Base-by-base conservation (phyloP, 75 land plant species). In the Picea sitchensis region DNA sequence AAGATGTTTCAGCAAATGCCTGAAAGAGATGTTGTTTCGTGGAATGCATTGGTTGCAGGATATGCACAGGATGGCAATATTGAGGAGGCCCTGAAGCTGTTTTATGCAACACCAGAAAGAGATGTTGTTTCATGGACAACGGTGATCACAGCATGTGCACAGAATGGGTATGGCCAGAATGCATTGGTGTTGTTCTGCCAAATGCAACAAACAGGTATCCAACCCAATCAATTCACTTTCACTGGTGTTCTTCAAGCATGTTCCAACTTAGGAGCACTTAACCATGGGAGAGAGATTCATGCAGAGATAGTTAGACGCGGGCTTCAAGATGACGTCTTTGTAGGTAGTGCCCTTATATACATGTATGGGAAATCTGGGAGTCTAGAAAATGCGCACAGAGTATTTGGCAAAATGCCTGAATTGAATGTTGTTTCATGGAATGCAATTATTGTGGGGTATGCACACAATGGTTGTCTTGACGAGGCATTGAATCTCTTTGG, bases 361-460 rank as follows among this genome's bases (percentile, higher is more conserved):
- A 68, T 85, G 84, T 91, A 91, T 64, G 93, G 83, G 0, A 87
- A 87, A 68, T 91, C 88, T 77, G 58, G 65, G 59, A 80, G 83
- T 2, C 9, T 87, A 3, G 59, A 21, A 1, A 5, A 56, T 30
- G 89, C 93, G 4, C 83, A 84, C 23, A 51, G 71, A 23, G 51
- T 89, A 78, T 91, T 91, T 75, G 89, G 86, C 41, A 85, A 85
- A 83, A 83, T 80, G 32, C 71, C 83, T 26, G 56, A 78, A 2
- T 62, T 82, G 61, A 86, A 85, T 74, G 88, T 81, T 14, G 86
- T 86, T 71, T 88, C 84, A 30, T 89, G 91, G 89, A 91, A 88
- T 71, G 82, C 89, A 7, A 87, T 91, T 84, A 81, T 91, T 18
- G 77, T 79, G 15, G 88, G 85, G 36, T 90, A 89, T 47, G 87